Conservation (phyloP, 1,284 basidiomycete genomes). For the Kwoniella shivajii region DNA sequence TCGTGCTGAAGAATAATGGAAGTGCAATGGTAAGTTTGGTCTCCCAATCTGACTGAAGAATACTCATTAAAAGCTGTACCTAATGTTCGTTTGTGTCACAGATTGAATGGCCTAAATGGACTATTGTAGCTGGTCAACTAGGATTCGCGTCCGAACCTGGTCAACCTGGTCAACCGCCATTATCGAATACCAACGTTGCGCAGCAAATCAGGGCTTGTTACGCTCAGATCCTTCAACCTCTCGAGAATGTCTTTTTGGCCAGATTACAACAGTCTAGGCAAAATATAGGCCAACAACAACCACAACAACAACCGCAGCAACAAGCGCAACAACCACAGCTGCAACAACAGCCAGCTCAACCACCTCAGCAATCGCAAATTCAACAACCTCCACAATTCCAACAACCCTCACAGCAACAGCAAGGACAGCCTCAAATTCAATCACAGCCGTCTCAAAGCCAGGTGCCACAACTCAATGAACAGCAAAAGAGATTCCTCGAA, state of each 20-base stretch:
- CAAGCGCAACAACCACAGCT: conserved; percentile 7
- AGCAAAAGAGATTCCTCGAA: conserved; percentile 30
- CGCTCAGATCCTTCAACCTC: conserved; percentile 17
- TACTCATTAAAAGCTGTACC: conserved; percentile 5
- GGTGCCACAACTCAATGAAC: conserved; percentile 17
- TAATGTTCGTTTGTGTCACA: not conserved
- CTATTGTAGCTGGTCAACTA: conserved; percentile 33
- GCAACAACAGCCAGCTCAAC: not conserved
- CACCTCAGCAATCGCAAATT: conserved; percentile 2
- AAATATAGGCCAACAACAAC: conserved; percentile 6
- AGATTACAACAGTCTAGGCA: conserved; percentile 11
- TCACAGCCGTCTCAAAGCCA: conserved; percentile 1
- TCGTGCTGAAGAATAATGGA: conserved; percentile 42
- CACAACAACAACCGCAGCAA: conserved; percentile 7
- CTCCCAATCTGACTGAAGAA: not conserved
- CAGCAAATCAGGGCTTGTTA: conserved; percentile 34
- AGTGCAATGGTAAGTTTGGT: conserved; percentile 31
- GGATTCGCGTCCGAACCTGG: conserved; percentile 29
- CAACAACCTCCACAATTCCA: conserved; percentile 8
- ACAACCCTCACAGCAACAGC: conserved; percentile 2
- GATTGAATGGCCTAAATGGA: conserved; percentile 29
- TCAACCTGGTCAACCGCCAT: conserved; percentile 29
- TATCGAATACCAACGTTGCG: conserved; percentile 28
- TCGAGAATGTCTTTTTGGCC: conserved; percentile 30
- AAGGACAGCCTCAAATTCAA: not conserved